Percentiles rank a stretch among this genome's conserved stretches.
phyloP scores from a whole-genome alignment of 2,329 filamentous ascomycete genomes.

The Laburnicola sp. region DNA sequence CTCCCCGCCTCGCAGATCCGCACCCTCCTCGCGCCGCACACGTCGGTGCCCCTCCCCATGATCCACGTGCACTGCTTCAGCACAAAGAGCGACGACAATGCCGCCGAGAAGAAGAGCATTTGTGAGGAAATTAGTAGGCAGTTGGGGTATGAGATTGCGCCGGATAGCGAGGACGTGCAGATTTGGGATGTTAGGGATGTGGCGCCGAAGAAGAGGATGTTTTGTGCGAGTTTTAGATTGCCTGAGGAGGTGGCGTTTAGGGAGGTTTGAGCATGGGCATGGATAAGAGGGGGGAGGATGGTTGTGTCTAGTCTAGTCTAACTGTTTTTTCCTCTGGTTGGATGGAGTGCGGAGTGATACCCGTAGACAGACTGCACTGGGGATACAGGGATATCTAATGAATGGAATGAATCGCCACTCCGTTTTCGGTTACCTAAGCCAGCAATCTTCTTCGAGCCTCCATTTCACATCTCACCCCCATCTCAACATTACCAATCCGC shows the following conservation, averaged over 20 bases:
- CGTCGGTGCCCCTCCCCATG: slow-evolving; percentile 68
- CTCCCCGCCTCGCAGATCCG: slow-evolving; percentile 28
- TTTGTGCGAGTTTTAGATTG: slow-evolving; percentile 88
- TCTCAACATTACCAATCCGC: no score
- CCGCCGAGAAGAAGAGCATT: slow-evolving; percentile 61
- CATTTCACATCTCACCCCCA: no score
- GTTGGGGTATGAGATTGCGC: slow-evolving; percentile 61
- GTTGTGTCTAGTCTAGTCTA: background rate
- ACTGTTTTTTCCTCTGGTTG: background rate
- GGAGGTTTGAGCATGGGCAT: slow-evolving; percentile 9
- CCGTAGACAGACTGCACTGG: no score
- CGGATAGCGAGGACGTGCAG: slow-evolving; percentile 60
- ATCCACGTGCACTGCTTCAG: slow-evolving; percentile 96
- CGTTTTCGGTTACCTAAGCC: no score
- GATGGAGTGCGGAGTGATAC: no score
- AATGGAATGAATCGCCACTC: no score
- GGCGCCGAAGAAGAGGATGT: slow-evolving; percentile 93
- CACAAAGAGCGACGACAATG: slow-evolving; percentile 75
- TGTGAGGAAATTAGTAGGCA: slow-evolving; percentile 67
- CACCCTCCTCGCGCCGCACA: slow-evolving; percentile 45
- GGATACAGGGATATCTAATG: no score
- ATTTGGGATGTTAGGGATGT: slow-evolving; percentile 78
- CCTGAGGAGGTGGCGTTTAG: slow-evolving; percentile 82
- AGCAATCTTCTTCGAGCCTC: no score
- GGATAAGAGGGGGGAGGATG: background rate